Evolutionary conservation across 2,329 filamentous ascomycete species (phyloP).

Genomic region (Orbilia oligospora): DNA sequence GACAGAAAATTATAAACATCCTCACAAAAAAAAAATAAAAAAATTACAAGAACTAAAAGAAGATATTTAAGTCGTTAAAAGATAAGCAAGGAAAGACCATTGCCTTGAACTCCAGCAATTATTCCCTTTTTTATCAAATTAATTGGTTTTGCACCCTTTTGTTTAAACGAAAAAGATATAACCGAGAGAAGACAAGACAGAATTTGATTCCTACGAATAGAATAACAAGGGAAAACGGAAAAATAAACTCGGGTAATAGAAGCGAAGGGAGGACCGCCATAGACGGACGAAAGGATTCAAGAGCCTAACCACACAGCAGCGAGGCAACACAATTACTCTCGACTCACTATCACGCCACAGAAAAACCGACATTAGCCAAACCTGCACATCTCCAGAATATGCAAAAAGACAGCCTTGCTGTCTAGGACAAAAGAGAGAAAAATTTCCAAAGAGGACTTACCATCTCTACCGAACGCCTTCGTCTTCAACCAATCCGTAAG

Average conservation of each 20-base stretch:
- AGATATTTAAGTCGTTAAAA: background rate
- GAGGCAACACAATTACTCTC: constrained; percentile 52
- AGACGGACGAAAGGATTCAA: constrained; percentile 40
- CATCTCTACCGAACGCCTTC: constrained; percentile 92
- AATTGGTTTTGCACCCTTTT: background rate
- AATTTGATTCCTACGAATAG: constrained; percentile 13
- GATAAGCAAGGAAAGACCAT: constrained; percentile 9
- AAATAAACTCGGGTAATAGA: constrained; percentile 30
- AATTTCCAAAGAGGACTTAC: constrained; percentile 18
- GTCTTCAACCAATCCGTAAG: constrained; percentile 96
- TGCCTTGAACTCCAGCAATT: constrained; percentile 19
- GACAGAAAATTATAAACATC: background rate
- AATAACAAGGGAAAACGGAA: constrained; percentile 37
- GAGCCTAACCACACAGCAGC: constrained; percentile 16
- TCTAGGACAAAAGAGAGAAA: constrained; percentile 49
- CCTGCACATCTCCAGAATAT: constrained; percentile 30
- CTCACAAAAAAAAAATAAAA: background rate
- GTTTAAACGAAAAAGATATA: constrained; percentile 1
- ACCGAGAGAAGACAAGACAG: background rate
- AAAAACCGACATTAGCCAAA: constrained; percentile 32
- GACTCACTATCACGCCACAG: constrained; percentile 59
- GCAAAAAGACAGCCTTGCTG: constrained; percentile 28
- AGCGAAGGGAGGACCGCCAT: constrained; percentile 10
- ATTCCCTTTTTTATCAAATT: background rate
- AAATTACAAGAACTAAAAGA: background rate